A percentile compares a stretch with the other conserved stretches of the same genome.
Evolutionary conservation across 164 flowering plant species (phyloP).

Genomic region (Umbellularia californica): DNA sequence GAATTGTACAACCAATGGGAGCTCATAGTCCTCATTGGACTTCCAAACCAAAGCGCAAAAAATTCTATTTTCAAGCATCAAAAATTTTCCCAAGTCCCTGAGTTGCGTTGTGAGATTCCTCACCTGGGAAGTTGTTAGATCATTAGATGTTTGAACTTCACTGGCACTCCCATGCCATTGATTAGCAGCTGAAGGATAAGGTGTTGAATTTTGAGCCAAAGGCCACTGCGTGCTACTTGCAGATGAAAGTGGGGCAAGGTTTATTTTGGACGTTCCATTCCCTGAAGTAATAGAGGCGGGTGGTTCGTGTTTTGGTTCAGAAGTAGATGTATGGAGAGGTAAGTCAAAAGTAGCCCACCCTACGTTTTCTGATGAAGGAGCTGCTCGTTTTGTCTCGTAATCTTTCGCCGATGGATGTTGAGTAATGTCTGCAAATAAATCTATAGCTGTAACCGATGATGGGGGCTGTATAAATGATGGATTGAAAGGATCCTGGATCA

Average conservation of each 20-base stretch:
- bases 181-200: conserved; percentile 26
- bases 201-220: conserved; percentile 21
- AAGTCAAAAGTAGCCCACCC: conserved; percentile 99
- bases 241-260: conserved; percentile 27
- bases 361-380: conserved; percentile 39
- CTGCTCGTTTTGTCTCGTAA: conserved; percentile 25
- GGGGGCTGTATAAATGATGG: conserved; percentile 31
- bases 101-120: conserved; percentile 7
- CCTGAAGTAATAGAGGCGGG: conserved; percentile 15
- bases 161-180: conserved; percentile 35
- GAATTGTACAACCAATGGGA: too few relatives aligned
- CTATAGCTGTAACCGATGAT: conserved; percentile 29
- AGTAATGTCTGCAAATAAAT: conserved; percentile 34
- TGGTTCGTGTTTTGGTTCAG: conserved; percentile 18
- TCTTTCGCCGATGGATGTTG: conserved; percentile 23
- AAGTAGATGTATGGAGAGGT: conserved; percentile 32
- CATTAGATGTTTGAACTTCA: conserved; percentile 27
- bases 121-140: conserved; percentile 38
- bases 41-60: not conserved
- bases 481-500: conserved; percentile 19
- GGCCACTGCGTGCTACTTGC: conserved; percentile 37
- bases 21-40: not conserved
- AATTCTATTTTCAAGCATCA: not conserved
- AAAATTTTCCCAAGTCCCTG: not conserved
- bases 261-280: conserved; percentile 23